Conservation (phyloP, 2,329 filamentous ascomycete genomes). For the Scedosporium dehoogii region DNA sequence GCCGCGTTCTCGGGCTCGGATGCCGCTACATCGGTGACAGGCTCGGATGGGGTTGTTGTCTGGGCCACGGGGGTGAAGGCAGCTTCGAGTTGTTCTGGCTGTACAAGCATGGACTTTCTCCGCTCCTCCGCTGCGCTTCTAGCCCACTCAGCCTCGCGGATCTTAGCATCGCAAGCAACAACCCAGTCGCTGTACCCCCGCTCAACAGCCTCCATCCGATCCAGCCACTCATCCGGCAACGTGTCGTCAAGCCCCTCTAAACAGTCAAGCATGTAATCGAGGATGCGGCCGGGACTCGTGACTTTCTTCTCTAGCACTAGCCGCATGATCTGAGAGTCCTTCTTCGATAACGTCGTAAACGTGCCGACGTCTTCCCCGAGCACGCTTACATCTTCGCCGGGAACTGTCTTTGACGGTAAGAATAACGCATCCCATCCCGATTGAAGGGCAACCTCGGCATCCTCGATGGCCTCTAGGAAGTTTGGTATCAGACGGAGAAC, state of each 20-base stretch:
- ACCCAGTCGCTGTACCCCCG: constrained; percentile 71
- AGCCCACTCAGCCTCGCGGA: constrained; percentile 56
- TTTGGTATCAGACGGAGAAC: constrained; percentile 65
- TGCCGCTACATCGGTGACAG: no score
- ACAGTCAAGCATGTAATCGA: constrained; percentile 80
- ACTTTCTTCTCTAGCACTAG: constrained; percentile 59
- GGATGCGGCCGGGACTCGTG: constrained; percentile 54
- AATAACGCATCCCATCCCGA: constrained; percentile 57
- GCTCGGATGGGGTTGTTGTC: no score
- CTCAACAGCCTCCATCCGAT: constrained; percentile 74
- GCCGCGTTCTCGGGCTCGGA: no score
- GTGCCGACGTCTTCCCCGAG: not conserved
- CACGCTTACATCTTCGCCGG: constrained; percentile 1
- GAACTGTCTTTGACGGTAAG: constrained; percentile 11
- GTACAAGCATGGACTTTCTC: not conserved
- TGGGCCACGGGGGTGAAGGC: no score
- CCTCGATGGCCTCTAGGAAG: constrained; percentile 56
- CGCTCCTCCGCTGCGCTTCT: constrained; percentile 7
- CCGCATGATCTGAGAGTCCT: constrained; percentile 50
- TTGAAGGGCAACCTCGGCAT: constrained; percentile 53
- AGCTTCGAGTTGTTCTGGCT: not conserved
- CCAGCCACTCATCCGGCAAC: constrained; percentile 78
- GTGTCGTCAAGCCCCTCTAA: constrained; percentile 78
- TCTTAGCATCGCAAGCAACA: constrained; percentile 61
- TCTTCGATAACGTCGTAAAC: constrained; percentile 19